Evolutionary conservation across 1,284 basidiomycete species (phyloP).

Genomic region (Athelia sp.): DNA sequence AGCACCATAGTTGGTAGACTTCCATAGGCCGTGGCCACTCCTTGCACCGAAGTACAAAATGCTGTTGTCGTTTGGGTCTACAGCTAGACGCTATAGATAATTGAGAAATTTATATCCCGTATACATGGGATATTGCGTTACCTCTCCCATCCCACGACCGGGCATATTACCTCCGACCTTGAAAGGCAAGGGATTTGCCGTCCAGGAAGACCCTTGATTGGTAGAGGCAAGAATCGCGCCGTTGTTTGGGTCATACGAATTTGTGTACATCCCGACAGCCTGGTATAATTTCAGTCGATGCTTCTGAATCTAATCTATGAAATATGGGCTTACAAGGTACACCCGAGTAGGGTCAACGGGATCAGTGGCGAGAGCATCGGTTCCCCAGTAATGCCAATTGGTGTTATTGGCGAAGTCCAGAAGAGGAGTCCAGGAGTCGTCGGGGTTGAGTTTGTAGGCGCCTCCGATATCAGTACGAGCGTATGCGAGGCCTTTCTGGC

Average conservation of each 20-base stretch:
- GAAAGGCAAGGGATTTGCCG: conserved; percentile 47
- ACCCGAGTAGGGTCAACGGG: conserved; percentile 51
- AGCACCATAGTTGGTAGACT: conserved; percentile 51
- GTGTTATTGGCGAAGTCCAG: conserved; percentile 54
- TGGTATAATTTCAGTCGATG: conserved; percentile 14
- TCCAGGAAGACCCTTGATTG: conserved; percentile 53
- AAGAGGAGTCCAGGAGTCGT: conserved; percentile 56
- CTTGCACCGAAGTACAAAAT: conserved; percentile 60
- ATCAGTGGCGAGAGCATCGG: conserved; percentile 60
- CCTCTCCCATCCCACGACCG: conserved; percentile 45
- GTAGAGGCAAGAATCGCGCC: conserved; percentile 60
- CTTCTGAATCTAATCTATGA: background rate
- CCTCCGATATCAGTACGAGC: conserved; percentile 66
- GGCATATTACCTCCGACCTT: conserved; percentile 70
- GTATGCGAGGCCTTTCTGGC: conserved; percentile 52
- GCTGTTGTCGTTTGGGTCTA: conserved; percentile 59
- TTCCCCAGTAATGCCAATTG: conserved; percentile 61
- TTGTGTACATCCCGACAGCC: conserved; percentile 65
- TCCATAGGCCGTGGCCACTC: conserved; percentile 60
- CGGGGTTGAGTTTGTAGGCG: conserved; percentile 56
- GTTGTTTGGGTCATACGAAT: conserved; percentile 61
- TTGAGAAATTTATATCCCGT: conserved; percentile 32
- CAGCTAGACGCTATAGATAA: conserved; percentile 44
- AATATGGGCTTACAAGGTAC: conserved; percentile 35
- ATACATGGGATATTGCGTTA: conserved; percentile 4